Percentiles rank a stretch among this genome's conserved stretches.
These are phyloP conservation scores for Mariannaea sp. DNA, from an alignment of 2,329 filamentous ascomycete genomes.

Conservation along the genomic window DNA sequence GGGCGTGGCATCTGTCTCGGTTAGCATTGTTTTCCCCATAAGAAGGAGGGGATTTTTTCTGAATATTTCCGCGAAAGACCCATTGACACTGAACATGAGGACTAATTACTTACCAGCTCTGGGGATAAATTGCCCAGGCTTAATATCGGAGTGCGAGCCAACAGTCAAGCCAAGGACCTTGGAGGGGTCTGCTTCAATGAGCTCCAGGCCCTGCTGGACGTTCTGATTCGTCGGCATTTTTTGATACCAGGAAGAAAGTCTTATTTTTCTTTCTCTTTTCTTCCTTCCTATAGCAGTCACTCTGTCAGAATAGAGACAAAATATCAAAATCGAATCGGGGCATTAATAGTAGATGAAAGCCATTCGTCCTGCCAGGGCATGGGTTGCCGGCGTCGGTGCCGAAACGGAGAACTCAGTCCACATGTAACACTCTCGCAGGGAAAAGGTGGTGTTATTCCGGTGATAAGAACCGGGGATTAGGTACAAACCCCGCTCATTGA, in stretches of 20 bases:
- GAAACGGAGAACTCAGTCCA: neutral
- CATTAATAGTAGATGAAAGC: too few relatives aligned
- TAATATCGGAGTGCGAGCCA: conserved; percentile 14
- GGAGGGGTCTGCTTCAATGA: conserved; percentile 20
- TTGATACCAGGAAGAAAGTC: too few relatives aligned
- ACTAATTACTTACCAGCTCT: conserved; percentile 25
- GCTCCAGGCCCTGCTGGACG: conserved; percentile 1
- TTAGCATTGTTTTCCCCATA: too few relatives aligned
- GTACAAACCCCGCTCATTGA: conserved; percentile 5
- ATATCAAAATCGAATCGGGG: neutral
- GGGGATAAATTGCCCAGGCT: conserved; percentile 23
- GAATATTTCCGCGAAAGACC: too few relatives aligned
- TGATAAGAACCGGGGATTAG: conserved; percentile 12
- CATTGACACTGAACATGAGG: too few relatives aligned
- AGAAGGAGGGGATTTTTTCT: too few relatives aligned
- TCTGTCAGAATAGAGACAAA: neutral
- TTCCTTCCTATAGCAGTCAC: too few relatives aligned
- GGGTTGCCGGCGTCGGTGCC: neutral
- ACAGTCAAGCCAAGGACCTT: conserved; percentile 25
- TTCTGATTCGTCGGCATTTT: conserved; percentile 4
- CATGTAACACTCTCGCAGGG: neutral
- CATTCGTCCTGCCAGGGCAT: too few relatives aligned
- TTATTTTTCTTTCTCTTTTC: neutral
- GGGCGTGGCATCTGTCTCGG: conserved; percentile 9
- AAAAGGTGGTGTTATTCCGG: neutral